A percentile compares a stretch with the other conserved stretches of the same genome.
Conservation (phyloP, 2,329 filamentous ascomycete species). For the Neurospora sp. region DNA sequence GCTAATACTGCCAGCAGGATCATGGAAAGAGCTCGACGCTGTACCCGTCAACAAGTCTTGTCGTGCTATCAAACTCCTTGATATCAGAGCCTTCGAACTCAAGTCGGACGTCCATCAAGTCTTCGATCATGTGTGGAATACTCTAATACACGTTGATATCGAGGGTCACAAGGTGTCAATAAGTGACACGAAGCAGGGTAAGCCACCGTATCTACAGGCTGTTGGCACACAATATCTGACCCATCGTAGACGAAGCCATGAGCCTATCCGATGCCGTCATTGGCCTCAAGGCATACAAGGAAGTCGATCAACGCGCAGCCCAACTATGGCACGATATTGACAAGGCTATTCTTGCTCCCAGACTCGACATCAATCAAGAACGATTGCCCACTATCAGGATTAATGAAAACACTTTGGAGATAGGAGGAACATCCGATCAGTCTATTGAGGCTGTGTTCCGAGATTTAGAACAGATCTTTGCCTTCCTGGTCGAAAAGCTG, state of each 20-base stretch:
- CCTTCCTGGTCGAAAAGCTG: conserved; percentile 41
- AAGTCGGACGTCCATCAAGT: conserved; percentile 55
- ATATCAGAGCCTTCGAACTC: conserved; percentile 54
- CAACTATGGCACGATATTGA: conserved; percentile 55
- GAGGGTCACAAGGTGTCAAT: conserved; percentile 47
- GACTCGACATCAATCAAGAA: conserved; percentile 35
- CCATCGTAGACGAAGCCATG: conserved; percentile 37
- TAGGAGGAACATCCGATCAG: conserved; percentile 32
- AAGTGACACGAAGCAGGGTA: conserved; percentile 40
- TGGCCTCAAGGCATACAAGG: conserved; percentile 48
- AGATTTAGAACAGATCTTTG: conserved; percentile 42
- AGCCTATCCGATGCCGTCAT: conserved; percentile 43
- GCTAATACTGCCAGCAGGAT: conserved; percentile 31
- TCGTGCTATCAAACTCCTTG: conserved; percentile 54
- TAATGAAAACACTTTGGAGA: conserved; percentile 33
- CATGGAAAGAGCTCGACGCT: conserved; percentile 46
- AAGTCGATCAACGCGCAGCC: conserved; percentile 49
- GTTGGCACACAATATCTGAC: conserved; percentile 10
- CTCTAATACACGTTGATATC: conserved; percentile 53
- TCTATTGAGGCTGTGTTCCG: conserved; percentile 40
- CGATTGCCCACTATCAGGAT: conserved; percentile 30
- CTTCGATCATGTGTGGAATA: conserved; percentile 61
- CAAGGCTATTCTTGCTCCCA: conserved; percentile 47
- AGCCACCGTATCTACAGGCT: conserved; percentile 4
- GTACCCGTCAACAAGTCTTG: conserved; percentile 53